Conservation (phyloP, 2,329 filamentous ascomycete genomes). For the Ceratocystis papillata region DNA sequence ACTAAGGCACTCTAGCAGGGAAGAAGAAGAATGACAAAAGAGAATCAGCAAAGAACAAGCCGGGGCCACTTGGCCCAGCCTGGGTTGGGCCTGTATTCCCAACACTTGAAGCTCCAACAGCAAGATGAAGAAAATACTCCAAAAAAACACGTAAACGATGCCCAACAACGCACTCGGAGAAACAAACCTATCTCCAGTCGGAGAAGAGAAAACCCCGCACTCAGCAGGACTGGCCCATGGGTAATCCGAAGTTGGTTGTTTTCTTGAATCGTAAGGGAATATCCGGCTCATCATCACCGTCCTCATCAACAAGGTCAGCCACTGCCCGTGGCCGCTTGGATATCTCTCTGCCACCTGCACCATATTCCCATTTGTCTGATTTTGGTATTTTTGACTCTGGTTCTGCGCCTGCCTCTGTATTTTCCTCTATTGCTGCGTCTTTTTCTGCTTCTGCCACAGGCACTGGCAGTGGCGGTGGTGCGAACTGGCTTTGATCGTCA, state of each 20-base stretch:
- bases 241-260: constrained; percentile 38
- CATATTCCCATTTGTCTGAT: not conserved
- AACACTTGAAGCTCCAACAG: not conserved
- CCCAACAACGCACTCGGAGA: no score
- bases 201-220: not conserved
- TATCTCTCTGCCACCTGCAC: not conserved
- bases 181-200: not conserved
- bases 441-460: constrained; percentile 6
- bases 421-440: not conserved
- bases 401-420: not conserved
- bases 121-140: not conserved
- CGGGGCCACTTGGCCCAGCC: constrained; percentile 1
- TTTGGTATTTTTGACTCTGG: not conserved
- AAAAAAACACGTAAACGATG: not conserved
- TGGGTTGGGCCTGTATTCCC: constrained; percentile 14
- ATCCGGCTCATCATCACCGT: constrained; percentile 33
- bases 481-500: constrained; percentile 12
- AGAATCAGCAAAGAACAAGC: not conserved
- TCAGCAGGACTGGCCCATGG: constrained; percentile 19
- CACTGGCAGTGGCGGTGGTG: constrained; percentile 24
- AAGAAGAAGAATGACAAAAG: not conserved
- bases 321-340: constrained; percentile 6
- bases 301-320: constrained; percentile 18
- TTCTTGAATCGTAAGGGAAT: constrained; percentile 39
- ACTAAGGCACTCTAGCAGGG: no score